A percentile compares a stretch with the other conserved stretches of the same genome.
Evolutionary conservation across 2,329 filamentous ascomycete species (phyloP).

Genomic region (Sporothrix curviconia): DNA sequence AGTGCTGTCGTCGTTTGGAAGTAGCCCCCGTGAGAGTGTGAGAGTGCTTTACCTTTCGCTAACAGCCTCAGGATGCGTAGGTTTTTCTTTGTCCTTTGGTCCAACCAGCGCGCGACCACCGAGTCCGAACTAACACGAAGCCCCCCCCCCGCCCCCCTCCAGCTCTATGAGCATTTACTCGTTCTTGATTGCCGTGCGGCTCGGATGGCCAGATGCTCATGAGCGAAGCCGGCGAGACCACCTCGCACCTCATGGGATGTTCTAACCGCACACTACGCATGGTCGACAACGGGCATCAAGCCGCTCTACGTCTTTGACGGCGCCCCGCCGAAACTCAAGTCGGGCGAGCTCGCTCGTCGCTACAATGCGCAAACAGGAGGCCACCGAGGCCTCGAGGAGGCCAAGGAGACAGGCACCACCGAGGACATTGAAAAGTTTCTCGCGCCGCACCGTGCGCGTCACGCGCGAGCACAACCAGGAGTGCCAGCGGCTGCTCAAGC

Average conservation of each 20-base stretch:
- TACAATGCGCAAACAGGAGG: conserved; percentile 92
- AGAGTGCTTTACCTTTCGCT: neutral
- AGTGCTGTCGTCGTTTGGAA: conserved; percentile 30
- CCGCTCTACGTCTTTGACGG: conserved; percentile 97
- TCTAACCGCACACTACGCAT: conserved; percentile 98
- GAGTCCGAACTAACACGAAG: conserved; percentile 40
- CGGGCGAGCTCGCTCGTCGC: conserved; percentile 90
- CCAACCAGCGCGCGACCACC: too few relatives aligned
- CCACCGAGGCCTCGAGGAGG: conserved; percentile 84
- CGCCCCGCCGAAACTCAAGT: conserved; percentile 94
- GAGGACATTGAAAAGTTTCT: conserved; percentile 99
- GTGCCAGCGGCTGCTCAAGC: conserved; percentile 79
- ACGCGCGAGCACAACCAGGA: conserved; percentile 96
- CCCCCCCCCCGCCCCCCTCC: conserved; percentile 34
- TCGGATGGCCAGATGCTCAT: conserved; percentile 95
- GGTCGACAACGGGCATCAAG: conserved; percentile 97
- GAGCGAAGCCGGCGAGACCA: conserved; percentile 92
- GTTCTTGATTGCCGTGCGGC: conserved; percentile 93
- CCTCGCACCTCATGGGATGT: conserved; percentile 97
- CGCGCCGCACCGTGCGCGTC: conserved; percentile 82
- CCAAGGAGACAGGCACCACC: conserved; percentile 92
- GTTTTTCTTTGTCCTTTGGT: too few relatives aligned
- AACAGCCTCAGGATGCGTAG: conserved; percentile 18
- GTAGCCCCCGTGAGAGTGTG: too few relatives aligned
- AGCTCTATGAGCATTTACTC: conserved; percentile 99